Evolutionary conservation across 177 flowering plant genomes (phyloP).

Genomic region (Vitis hybrid): DNA sequence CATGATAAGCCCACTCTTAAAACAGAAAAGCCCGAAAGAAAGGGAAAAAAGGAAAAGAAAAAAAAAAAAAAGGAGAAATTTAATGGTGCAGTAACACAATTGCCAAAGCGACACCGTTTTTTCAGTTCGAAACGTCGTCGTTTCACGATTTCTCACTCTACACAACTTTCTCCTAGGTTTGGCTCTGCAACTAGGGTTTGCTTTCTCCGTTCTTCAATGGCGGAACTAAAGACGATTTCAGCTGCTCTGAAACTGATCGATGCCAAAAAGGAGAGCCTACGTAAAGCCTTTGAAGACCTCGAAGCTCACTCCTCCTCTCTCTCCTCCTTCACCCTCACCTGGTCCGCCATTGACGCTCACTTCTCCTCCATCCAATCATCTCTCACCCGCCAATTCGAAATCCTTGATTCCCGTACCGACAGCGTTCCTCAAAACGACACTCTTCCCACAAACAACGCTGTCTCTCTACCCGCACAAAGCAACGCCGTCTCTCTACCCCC

Average conservation of each 20-base stretch:
- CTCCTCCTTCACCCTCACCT: conserved; percentile 50
- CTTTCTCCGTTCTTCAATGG: conserved; percentile 8
- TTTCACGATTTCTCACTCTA: neutral
- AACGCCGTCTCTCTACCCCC: no score
- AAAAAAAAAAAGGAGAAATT: no score
- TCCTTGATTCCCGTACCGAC: conserved; percentile 21
- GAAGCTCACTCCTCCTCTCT: conserved; percentile 45
- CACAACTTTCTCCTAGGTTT: neutral
- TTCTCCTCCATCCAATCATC: conserved; percentile 47
- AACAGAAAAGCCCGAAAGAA: no score
- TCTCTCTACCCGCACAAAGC: no score
- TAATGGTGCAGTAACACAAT: no score
- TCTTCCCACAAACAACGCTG: no score
- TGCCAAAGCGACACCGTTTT: no score
- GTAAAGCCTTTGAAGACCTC: conserved; percentile 53
- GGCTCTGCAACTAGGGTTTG: neutral
- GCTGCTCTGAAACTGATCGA: conserved; percentile 42
- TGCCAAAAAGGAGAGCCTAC: conserved; percentile 50
- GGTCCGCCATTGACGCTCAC: conserved; percentile 69
- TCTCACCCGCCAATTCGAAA: conserved; percentile 27
- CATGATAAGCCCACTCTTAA: no score
- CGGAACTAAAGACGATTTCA: conserved; percentile 39
- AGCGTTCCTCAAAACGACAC: no score
- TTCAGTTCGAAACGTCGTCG: neutral
- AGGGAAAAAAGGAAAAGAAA: no score